Conservation (phyloP, 2,329 filamentous ascomycete species). For the Aspergillus transmontanensis region DNA sequence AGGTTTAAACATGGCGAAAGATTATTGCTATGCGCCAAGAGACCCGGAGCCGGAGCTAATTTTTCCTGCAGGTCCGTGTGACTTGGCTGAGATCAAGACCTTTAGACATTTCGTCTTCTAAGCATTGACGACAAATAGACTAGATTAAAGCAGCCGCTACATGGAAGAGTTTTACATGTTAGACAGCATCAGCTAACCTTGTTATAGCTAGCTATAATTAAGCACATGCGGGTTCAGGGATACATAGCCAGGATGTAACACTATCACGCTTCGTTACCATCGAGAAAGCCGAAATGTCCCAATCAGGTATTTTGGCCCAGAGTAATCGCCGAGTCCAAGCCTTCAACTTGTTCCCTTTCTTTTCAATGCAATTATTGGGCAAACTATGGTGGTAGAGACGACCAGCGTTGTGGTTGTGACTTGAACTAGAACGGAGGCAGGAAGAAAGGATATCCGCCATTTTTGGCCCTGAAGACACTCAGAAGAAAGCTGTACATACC, state of each 20-base stretch:
- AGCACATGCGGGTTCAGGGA: neutral
- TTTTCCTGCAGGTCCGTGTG: neutral
- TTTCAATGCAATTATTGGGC: neutral
- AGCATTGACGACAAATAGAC: no score
- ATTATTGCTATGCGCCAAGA: neutral
- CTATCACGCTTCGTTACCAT: neutral
- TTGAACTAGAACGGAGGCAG: constrained; percentile 76
- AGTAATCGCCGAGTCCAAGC: neutral
- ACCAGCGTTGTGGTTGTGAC: neutral
- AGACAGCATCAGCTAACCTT: neutral
- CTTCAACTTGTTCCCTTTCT: neutral
- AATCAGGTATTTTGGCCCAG: neutral
- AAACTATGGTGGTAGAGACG: neutral
- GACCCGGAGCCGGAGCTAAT: neutral
- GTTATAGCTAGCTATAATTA: neutral
- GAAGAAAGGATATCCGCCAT: constrained; percentile 90
- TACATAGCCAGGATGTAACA: neutral
- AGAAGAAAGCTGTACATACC: constrained; percentile 91
- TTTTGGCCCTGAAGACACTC: constrained; percentile 93
- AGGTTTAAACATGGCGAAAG: neutral
- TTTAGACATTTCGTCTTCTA: no score
- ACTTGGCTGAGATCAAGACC: no score
- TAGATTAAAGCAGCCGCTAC: neutral
- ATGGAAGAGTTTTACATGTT: neutral
- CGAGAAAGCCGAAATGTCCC: neutral